Conservation (phyloP, 176 grass and related monocot species). For the Oryza meyeriana region DNA sequence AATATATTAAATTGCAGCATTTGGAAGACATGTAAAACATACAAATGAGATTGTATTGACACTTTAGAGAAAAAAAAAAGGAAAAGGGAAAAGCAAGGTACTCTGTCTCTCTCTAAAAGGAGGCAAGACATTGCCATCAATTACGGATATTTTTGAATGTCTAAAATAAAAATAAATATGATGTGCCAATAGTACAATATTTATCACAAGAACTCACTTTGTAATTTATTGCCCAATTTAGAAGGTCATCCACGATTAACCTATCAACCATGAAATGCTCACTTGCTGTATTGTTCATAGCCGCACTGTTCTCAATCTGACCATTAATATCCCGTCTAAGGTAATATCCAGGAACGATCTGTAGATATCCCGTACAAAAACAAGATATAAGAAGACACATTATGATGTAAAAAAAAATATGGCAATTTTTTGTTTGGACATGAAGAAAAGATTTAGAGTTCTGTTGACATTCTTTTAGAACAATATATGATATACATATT, state of each 20-base stretch:
- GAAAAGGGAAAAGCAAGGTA: neutral
- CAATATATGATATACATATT: neutral
- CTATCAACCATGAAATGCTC: conserved; percentile 92
- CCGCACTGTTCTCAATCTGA: conserved; percentile 70
- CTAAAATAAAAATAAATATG: neutral
- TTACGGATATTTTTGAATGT: neutral
- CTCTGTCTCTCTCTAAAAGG: neutral
- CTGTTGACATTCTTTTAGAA: neutral
- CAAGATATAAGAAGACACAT: conserved; percentile 12
- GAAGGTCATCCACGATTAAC: conserved; percentile 90
- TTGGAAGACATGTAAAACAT: neutral
- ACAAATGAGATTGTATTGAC: neutral
- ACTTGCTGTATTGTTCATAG: conserved; percentile 87
- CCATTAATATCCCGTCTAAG: conserved; percentile 69
- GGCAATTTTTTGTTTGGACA: neutral
- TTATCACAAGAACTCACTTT: conserved; percentile 55
- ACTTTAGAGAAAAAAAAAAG: neutral
- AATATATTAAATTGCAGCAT: neutral
- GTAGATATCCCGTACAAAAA: conserved; percentile 28
- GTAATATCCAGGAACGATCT: conserved; percentile 94
- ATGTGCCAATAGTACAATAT: neutral
- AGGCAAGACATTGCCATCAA: neutral
- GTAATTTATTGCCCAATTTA: conserved; percentile 76
- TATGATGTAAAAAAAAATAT: neutral
- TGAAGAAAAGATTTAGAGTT: neutral